Percentiles rank a stretch among this genome's conserved stretches.
Conservation (phyloP, 768 basidiomycete genomes). For the Lactarius pseudohatsudake region DNA sequence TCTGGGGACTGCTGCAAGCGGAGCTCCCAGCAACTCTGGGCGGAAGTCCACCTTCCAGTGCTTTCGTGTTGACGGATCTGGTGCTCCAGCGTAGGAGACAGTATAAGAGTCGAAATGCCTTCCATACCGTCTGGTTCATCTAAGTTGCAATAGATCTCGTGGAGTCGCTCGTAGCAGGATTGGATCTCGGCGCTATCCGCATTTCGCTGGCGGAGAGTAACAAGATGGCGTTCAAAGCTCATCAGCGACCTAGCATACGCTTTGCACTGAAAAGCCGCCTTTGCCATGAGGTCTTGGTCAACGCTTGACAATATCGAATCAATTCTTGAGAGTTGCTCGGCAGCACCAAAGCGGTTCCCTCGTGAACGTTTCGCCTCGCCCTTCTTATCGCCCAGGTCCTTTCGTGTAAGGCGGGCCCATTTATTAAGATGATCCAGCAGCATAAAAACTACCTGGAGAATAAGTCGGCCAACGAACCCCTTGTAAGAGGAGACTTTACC, state of each 20-base stretch:
- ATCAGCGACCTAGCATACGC: constrained; percentile 92
- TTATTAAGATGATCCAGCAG: constrained; percentile 92
- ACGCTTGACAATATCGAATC: constrained; percentile 84
- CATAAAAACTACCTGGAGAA: constrained; percentile 79
- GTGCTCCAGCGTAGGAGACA: constrained; percentile 89
- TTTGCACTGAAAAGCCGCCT: constrained; percentile 92
- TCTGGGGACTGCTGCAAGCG: constrained; percentile 87
- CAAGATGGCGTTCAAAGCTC: constrained; percentile 87
- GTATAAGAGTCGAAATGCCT: constrained; percentile 84
- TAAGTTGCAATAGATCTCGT: constrained; percentile 93
- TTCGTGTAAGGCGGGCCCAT: constrained; percentile 78
- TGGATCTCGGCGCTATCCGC: constrained; percentile 53
- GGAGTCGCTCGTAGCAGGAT: constrained; percentile 81
- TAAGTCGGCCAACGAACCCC: neutral
- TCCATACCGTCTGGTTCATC: constrained; percentile 99
- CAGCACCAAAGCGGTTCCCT: constrained; percentile 41
- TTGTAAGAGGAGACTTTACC: constrained; percentile 43
- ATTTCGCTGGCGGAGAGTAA: constrained; percentile 45
- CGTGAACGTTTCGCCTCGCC: constrained; percentile 52
- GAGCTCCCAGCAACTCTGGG: constrained; percentile 99
- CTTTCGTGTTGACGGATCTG: constrained; percentile 98
- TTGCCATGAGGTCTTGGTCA: constrained; percentile 84
- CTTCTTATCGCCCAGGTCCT: constrained; percentile 51
- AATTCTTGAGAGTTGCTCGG: constrained; percentile 65
- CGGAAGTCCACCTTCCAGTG: constrained; percentile 95